Evolutionary conservation across 2,329 filamentous ascomycete species (phyloP).

Genomic region (Canariomyces notabilis): DNA sequence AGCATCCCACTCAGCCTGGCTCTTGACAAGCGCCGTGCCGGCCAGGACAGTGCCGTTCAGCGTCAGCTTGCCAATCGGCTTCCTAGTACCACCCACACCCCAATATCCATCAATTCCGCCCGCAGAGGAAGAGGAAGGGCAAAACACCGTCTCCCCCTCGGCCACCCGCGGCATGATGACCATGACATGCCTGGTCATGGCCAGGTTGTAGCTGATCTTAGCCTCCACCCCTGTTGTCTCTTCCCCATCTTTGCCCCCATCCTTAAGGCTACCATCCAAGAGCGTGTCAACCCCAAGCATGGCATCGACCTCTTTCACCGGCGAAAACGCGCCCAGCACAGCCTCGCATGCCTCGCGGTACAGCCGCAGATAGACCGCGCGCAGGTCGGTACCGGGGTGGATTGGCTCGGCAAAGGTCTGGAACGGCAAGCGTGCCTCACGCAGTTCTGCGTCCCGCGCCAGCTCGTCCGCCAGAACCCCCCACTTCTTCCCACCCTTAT

Average conservation of each 20-base stretch:
- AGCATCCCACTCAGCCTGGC: conserved; percentile 50
- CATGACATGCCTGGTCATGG: conserved; percentile 50
- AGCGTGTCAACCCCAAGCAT: neutral
- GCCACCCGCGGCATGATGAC: conserved; percentile 50
- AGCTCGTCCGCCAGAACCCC: conserved; percentile 42
- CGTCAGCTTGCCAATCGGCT: conserved; percentile 39
- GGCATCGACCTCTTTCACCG: neutral
- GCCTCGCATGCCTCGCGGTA: conserved; percentile 43
- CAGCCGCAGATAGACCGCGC: conserved; percentile 41
- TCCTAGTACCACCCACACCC: conserved; percentile 18
- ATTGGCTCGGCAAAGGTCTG: conserved; percentile 37
- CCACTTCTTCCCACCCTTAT: conserved; percentile 37
- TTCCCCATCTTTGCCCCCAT: conserved; percentile 20
- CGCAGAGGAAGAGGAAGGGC: no score
- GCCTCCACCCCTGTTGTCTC: conserved; percentile 41
- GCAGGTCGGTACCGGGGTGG: conserved; percentile 30
- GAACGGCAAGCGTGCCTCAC: conserved; percentile 36
- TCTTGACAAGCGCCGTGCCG: conserved; percentile 60
- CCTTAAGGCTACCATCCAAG: conserved; percentile 4
- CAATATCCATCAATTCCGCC: no score
- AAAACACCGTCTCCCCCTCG: conserved; percentile 43
- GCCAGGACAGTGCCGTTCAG: conserved; percentile 61
- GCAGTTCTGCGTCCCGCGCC: conserved; percentile 3
- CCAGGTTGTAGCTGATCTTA: conserved; percentile 59
- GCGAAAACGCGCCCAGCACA: conserved; percentile 24